Evolutionary conservation across 352 stramenopile species (phyloP).

Genomic region (Pythium coloratum): DNA sequence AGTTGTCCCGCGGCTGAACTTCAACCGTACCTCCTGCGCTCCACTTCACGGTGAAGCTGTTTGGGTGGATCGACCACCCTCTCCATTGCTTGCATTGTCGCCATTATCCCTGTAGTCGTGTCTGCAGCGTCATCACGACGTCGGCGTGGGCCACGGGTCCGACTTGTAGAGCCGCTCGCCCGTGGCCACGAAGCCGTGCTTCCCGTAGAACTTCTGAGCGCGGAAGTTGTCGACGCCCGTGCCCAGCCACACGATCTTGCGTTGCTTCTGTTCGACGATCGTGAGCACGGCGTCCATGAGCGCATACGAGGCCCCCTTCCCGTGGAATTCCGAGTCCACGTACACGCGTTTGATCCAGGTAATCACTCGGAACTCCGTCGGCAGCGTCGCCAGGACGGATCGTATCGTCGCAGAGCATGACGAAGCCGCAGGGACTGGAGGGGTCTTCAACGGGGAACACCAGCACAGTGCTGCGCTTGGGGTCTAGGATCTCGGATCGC

Average conservation of each 20-base stretch:
- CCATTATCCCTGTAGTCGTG: too few relatives aligned
- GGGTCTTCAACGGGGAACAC: constrained; percentile 19
- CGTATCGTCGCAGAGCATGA: constrained; percentile 28
- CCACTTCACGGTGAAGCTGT: too few relatives aligned
- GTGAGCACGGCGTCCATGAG: constrained; percentile 32
- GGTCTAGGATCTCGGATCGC: constrained; percentile 26
- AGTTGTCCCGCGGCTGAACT: too few relatives aligned
- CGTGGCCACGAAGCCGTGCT: constrained; percentile 32
- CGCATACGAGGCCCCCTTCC: constrained; percentile 26
- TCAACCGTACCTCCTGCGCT: too few relatives aligned
- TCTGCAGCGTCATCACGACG: constrained; percentile 11
- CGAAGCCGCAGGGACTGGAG: constrained; percentile 22
- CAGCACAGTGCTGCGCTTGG: constrained; percentile 26
- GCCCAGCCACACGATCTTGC: constrained; percentile 33
- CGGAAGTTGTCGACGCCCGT: constrained; percentile 32
- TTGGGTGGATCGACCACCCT: too few relatives aligned
- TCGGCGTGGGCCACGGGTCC: constrained; percentile 13
- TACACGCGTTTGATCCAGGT: constrained; percentile 38
- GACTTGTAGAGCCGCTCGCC: constrained; percentile 31
- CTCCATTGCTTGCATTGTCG: too few relatives aligned
- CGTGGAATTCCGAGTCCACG: constrained; percentile 32
- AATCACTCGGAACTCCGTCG: constrained; percentile 7
- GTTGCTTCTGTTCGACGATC: constrained; percentile 22
- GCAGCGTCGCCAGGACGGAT: constrained; percentile 28
- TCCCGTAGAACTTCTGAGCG: constrained; percentile 38